Base-by-base conservation (phyloP, 805 yeast genomes). In the Barnettozyma californica region DNA sequence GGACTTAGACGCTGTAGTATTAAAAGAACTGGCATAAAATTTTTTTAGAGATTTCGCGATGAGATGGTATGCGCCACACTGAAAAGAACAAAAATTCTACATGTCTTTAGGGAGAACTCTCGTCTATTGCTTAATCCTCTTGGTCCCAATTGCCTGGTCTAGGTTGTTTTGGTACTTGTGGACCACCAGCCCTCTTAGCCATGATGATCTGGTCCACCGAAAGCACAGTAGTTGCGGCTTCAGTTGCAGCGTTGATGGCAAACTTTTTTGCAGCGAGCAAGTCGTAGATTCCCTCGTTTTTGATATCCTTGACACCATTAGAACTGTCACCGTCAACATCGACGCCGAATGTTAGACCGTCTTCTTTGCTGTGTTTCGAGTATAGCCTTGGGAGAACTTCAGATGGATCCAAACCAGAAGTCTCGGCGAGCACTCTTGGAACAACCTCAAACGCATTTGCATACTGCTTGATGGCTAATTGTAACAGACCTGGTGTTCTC, bases 101-200 rank as follows among this genome's bases (percentile, higher is more conserved):
- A 29, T 29, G n/a, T 11, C 14, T 29, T 6, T 4, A 29, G 14
- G 14, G 33, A 29, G 11, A 29, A 13, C 33, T 8, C 4, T 20
- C 26, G 9, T 19, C 31, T 25, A 33, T 16, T 38, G 23, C 11
- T 43, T 70, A 89, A 69, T 91, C 97, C 52, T 78, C 97, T 68
- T 84, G 94, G 64, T 90, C 97, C 97, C 97, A 90, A 71, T 89
- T 90, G 52, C 96, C 97, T 41, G 94, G 92, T 67, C 81, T 82
- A 57, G 84, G 84, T 63, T 87, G 95, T 59, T 76, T 71, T 55
- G 78, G 74, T 31, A 97, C 97, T 78, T 90, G 83, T 43, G 99
- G 99, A 20, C 99, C 99, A 56, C 99, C 99, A 2, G 98, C 97
- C 66, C 97, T 82, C 79, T 92, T 92, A 41, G 99, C 98, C 94